These are phyloP conservation scores for Fusarium abutilonis DNA, from an alignment of 2,329 filamentous ascomycete species.

Conservation along the genomic window DNA sequence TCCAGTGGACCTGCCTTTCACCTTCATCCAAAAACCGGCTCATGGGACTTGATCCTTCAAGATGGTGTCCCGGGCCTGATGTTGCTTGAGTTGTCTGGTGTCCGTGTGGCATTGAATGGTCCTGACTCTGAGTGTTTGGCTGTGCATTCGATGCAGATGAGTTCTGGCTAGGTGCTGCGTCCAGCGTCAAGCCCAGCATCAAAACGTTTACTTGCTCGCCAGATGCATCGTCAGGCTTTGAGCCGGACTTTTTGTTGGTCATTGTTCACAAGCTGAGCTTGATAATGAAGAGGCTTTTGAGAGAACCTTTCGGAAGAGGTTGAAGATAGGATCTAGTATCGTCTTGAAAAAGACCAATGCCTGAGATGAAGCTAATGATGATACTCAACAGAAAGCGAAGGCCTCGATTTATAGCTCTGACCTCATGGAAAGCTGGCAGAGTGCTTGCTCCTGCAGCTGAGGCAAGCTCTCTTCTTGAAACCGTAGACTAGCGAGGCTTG, in stretches of 20 bases:
- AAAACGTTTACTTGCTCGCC: background rate
- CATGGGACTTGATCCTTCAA: background rate
- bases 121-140: background rate
- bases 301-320: background rate
- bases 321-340: background rate
- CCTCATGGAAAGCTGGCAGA: background rate
- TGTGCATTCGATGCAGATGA: background rate
- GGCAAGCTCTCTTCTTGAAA: background rate
- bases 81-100: background rate
- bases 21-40: too few species aligned
- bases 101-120: background rate
- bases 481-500: background rate
- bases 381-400: background rate
- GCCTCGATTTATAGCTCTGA: slow-evolving; percentile 4
- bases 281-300: background rate
- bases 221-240: background rate
- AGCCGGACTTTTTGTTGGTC: background rate
- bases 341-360: background rate
- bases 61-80: background rate
- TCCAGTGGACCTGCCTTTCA: too few species aligned
- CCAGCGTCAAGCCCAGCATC: background rate
- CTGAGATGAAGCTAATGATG: background rate
- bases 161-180: background rate
- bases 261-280: background rate
- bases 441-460: background rate